Evolutionary conservation across 2,329 filamentous ascomycete genomes (phyloP), one percentile per base, ranked within the genome.

Genomic region (Cladosporium halotolerans): DNA sequence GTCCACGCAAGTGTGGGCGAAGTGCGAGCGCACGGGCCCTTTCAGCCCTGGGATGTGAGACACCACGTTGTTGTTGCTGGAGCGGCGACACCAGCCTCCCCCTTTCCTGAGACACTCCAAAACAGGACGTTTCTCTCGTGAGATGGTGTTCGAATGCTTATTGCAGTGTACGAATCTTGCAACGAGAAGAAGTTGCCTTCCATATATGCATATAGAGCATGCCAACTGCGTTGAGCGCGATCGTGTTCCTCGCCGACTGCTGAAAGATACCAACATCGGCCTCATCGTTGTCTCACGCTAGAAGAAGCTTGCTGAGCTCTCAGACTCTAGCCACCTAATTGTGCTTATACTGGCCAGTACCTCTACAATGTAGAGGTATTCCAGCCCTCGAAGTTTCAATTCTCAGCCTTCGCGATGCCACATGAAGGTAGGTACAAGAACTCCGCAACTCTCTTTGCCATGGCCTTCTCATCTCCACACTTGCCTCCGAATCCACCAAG

Each of bases 371-470:
- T 28, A 28, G 5, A 28, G 23, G 23, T 28, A 28, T n/a, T 28
- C 48, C 48, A 51, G 48, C 48, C 48, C 48, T 44, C 40, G 32
- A 10, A 44, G 48, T 51, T 51, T 51, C 48, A 51, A 44, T 51
- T 19, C 48, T 51, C 48, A 51, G 48, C 48, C 48, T 51, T 51
- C 48, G 11, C 16, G 18, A 36, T 31, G 48, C 13, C 18, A n/a
- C 23, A 11, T 14, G 32, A n/a, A 31, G 9, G 28, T 51, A 51
- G 43, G 48, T 51, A 51, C 48, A 51, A 44, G 48, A 51, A 16
- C 40, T 38, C 13, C 13, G 48, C 40, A 28, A 11, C 32, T 39
- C 18, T 16, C 40, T 44, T 43, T 44, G 40, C 32, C 48, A 51
- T 51, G 40, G 40, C 40, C 38, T 38, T 36, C 38, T 19, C 48